These are phyloP conservation scores for Chlamydomonas reinhardtii DNA, from an alignment of 163 green algal genomes.

Conservation along the genomic window DNA sequence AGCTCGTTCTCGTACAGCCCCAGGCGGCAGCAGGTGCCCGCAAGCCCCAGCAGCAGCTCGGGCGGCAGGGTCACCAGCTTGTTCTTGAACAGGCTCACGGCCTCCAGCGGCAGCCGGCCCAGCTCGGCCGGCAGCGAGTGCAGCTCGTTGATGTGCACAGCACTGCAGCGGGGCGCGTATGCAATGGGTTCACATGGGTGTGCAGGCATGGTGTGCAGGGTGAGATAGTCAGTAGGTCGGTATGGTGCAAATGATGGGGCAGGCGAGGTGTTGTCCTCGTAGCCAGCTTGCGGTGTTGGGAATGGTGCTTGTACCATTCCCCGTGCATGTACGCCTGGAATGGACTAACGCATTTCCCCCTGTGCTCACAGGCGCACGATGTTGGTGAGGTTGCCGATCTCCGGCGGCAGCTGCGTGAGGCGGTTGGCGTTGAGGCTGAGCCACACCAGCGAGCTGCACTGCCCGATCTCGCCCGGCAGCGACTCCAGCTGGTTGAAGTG, in stretches of 20 bases:
- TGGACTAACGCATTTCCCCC: no score
- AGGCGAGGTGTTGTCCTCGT: no score
- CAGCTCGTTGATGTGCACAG: constrained; percentile 66
- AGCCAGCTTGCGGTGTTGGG: no score
- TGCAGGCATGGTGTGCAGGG: no score
- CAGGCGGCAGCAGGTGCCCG: constrained; percentile 46
- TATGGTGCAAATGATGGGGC: no score
- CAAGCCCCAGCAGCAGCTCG: constrained; percentile 47
- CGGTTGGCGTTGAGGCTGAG: constrained; percentile 60
- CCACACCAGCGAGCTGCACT: constrained; percentile 57
- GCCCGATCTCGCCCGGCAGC: constrained; percentile 38
- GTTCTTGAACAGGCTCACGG: constrained; percentile 52
- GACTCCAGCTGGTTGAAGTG: constrained; percentile 53
- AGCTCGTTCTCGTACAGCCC: constrained; percentile 65
- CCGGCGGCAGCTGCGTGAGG: constrained; percentile 34
- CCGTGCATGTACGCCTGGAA: no score
- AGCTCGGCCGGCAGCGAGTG: constrained; percentile 61
- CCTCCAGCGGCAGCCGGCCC: constrained; percentile 67
- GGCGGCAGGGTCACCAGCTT: constrained; percentile 40
- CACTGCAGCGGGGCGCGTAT: neutral
- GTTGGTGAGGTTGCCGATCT: constrained; percentile 43
- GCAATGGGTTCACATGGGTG: no score
- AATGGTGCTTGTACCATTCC: no score
- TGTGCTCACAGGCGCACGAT: constrained; percentile 30
- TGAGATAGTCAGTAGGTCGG: neutral